Evolutionary conservation across 495 filamentous ascomycete species (phyloP).

Genomic region (Penicillium turbatum): DNA sequence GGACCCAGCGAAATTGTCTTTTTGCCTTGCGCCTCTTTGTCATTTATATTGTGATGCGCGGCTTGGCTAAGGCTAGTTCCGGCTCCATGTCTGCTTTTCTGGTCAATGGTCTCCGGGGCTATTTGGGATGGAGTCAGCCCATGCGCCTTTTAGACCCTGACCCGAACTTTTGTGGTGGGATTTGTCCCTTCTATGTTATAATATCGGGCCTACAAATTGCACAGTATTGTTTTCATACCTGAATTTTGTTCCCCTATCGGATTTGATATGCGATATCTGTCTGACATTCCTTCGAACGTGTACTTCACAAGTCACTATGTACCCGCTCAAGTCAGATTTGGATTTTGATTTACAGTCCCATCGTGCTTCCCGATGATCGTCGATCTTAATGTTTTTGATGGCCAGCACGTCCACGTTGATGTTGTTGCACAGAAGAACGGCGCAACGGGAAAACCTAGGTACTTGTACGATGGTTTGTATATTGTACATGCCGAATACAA

Average conservation of each 20-base stretch:
- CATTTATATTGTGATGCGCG: slow-evolving; percentile 31
- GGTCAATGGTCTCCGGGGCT: not conserved
- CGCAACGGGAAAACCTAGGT: not conserved
- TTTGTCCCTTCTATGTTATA: no score
- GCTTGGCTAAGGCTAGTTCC: not conserved
- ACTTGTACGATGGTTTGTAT: no score
- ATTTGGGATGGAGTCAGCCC: no score
- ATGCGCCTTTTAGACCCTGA: not conserved
- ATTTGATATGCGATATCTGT: not conserved
- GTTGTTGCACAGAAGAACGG: not conserved
- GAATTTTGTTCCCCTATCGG: not conserved
- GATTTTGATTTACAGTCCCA: not conserved
- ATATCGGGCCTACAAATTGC: no score
- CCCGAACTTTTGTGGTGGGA: not conserved
- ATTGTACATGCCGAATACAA: no score
- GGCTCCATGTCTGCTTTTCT: not conserved
- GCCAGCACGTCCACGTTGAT: not conserved
- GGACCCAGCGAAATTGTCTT: not conserved
- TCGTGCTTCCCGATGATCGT: not conserved
- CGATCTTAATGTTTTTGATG: not conserved
- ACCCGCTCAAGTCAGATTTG: not conserved
- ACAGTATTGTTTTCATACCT: no score
- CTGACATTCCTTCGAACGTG: not conserved
- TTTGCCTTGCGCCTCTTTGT: not conserved
- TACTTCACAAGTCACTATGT: not conserved